Percentiles rank a stretch among this genome's conserved stretches.
These are phyloP conservation scores for Firmiana major DNA, from an alignment of 345 rosid species.

Conservation along the genomic window DNA sequence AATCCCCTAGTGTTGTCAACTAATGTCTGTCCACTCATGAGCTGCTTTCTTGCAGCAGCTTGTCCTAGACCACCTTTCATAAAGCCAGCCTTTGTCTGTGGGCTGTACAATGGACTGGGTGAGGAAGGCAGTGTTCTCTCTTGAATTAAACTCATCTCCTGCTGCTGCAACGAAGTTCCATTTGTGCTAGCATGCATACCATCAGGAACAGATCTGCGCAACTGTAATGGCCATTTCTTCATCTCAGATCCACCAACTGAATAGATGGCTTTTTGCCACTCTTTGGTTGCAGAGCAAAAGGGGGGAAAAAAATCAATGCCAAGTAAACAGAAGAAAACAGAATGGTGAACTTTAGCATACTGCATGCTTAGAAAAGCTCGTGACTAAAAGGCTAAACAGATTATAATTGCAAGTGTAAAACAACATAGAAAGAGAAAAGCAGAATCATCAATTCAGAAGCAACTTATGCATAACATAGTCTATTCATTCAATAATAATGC, in stretches of 20 bases:
- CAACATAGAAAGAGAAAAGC: background rate
- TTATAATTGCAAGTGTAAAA: background rate
- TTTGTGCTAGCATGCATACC: constrained; percentile 67
- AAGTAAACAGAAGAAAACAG: background rate
- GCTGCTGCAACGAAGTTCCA: constrained; percentile 82
- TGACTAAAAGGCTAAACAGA: constrained; percentile 8
- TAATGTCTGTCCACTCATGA: constrained; percentile 58
- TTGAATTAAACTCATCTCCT: constrained; percentile 87
- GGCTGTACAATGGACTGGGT: constrained; percentile 71
- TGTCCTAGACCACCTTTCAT: constrained; percentile 89
- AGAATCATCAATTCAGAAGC: background rate
- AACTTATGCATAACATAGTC: background rate
- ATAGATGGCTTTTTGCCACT: constrained; percentile 98
- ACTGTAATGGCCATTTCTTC: constrained; percentile 94
- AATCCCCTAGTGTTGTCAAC: constrained; percentile 77
- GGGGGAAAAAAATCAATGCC: constrained; percentile 1
- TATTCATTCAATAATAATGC: background rate
- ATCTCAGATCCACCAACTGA: constrained; percentile 86
- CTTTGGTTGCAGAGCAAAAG: constrained; percentile 36
- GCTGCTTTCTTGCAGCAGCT: constrained; percentile 72
- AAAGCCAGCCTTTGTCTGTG: constrained; percentile 76
- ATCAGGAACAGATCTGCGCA: constrained; percentile 77
- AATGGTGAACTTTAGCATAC: background rate
- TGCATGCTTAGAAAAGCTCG: background rate
- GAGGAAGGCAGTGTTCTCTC: constrained; percentile 87